phyloP scores from a whole-genome alignment of 805 yeast species.

The Metschnikowia reukaufii region DNA sequence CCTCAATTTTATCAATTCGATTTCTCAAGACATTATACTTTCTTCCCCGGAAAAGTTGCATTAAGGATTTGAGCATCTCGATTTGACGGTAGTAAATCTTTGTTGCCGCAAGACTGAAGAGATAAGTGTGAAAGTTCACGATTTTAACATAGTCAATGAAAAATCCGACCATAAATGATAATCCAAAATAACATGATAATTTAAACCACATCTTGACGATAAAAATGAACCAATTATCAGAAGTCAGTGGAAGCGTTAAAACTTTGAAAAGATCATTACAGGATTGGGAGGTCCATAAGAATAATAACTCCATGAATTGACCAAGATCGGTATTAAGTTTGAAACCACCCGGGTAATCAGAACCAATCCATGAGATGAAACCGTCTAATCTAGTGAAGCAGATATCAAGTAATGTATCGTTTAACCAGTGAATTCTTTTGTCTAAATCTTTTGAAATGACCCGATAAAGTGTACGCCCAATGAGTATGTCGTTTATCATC shows the following conservation, averaged over 20 bases:
- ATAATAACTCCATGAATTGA: slow-evolving; percentile 79
- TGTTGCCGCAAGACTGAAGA: slow-evolving; percentile 78
- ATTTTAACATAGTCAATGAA: slow-evolving; percentile 63
- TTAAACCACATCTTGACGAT: slow-evolving; percentile 15
- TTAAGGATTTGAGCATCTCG: slow-evolving; percentile 65
- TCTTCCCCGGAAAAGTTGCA: slow-evolving; percentile 84
- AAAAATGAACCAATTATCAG: slow-evolving; percentile 5
- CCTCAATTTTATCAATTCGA: slow-evolving; percentile 78
- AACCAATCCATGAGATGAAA: slow-evolving; percentile 71
- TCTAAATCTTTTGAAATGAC: slow-evolving; percentile 17
- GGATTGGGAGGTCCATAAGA: slow-evolving; percentile 77
- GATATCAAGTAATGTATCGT: slow-evolving; percentile 5
- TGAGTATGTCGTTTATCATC: slow-evolving; percentile 72
- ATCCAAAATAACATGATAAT: slow-evolving; percentile 47
- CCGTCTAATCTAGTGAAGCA: slow-evolving; percentile 43
- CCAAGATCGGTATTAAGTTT: slow-evolving; percentile 87
- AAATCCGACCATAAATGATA: slow-evolving; percentile 67
- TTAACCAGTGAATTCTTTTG: slow-evolving; percentile 35
- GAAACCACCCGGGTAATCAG: slow-evolving; percentile 85
- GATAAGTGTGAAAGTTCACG: slow-evolving; percentile 66
- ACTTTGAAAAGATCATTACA: slow-evolving; percentile 43
- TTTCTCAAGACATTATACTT: slow-evolving; percentile 80
- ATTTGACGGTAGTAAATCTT: slow-evolving; percentile 77
- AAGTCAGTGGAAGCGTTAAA: neutral
- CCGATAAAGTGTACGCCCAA: slow-evolving; percentile 61